Evolutionary conservation across 176 grass and related monocot species (phyloP).

Genomic region (Chloris gayana): DNA sequence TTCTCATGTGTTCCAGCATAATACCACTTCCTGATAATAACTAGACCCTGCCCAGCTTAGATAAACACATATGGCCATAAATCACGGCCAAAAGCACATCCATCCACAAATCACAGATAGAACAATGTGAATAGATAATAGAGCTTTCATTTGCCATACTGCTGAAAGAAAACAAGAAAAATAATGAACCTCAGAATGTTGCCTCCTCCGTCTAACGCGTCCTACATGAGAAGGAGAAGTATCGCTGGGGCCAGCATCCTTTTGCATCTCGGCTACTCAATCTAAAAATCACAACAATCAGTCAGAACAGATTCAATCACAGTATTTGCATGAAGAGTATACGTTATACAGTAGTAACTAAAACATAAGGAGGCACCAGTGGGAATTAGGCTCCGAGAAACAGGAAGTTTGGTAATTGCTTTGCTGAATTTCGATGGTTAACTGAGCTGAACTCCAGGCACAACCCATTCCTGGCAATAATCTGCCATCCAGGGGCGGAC

Average conservation of each 20-base stretch:
- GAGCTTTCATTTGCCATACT: background rate
- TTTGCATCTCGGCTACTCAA: conserved; percentile 57
- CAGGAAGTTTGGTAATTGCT: background rate
- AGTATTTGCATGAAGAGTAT: background rate
- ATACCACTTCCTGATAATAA: background rate
- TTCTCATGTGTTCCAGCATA: background rate
- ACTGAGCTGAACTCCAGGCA: background rate
- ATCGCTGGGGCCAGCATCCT: conserved; percentile 44
- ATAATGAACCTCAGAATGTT: conserved; percentile 48
- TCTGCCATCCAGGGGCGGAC: background rate
- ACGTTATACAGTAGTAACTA: background rate
- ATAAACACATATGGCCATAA: background rate
- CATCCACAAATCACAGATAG: background rate
- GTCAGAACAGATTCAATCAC: conserved; percentile 1
- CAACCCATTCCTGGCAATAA: background rate
- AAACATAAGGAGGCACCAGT: background rate
- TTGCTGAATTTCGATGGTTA: background rate
- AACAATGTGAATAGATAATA: background rate
- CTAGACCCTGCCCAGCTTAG: background rate
- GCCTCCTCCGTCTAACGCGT: conserved; percentile 58
- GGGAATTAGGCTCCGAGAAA: background rate
- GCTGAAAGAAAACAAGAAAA: conserved; percentile 2
- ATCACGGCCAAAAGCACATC: background rate
- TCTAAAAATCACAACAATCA: conserved; percentile 23
- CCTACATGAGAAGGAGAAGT: conserved; percentile 47